A percentile compares a stretch with the other conserved stretches of the same genome.
phyloP scores from a whole-genome alignment of 2,329 filamentous ascomycete genomes.

The Apiospora kogelbergensis region DNA sequence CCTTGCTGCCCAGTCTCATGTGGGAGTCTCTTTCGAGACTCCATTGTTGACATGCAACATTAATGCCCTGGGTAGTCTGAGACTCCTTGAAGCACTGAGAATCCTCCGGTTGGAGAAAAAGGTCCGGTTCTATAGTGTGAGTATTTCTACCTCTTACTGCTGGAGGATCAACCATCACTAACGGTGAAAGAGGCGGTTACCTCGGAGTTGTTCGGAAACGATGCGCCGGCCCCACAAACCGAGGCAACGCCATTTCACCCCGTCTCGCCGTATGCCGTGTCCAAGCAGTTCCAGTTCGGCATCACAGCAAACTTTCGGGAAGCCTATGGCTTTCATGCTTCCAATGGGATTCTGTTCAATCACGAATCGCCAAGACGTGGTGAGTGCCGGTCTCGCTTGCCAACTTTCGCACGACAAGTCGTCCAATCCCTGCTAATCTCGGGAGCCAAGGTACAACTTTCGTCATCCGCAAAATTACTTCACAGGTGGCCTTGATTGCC shows the following conservation, averaged over 20 bases:
- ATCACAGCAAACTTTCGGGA: constrained; percentile 2
- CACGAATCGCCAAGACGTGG: constrained; percentile 5
- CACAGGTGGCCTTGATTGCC: not conserved
- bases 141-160: not conserved
- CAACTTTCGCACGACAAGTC: not conserved
- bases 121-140: constrained; percentile 5
- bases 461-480: constrained; percentile 4
- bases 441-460: not conserved
- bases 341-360: constrained; percentile 1
- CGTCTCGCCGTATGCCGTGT: constrained; percentile 1
- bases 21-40: constrained; percentile 1
- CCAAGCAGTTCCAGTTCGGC: constrained; percentile 5
- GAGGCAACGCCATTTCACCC: constrained; percentile 3
- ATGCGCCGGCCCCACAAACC: not conserved
- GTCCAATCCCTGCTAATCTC: not conserved
- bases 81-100: not conserved
- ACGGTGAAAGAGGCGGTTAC: constrained; percentile 5
- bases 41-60: constrained; percentile 3
- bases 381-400: not conserved
- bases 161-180: not conserved
- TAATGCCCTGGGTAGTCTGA: not conserved
- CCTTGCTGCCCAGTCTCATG: constrained; percentile 2
- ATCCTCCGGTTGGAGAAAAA: not conserved
- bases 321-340: not conserved
- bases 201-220: constrained; percentile 3